Percentiles rank a stretch among this genome's conserved stretches.
Conservation (phyloP, 1,284 basidiomycete species). For the Ganoderma leucocontextum region DNA sequence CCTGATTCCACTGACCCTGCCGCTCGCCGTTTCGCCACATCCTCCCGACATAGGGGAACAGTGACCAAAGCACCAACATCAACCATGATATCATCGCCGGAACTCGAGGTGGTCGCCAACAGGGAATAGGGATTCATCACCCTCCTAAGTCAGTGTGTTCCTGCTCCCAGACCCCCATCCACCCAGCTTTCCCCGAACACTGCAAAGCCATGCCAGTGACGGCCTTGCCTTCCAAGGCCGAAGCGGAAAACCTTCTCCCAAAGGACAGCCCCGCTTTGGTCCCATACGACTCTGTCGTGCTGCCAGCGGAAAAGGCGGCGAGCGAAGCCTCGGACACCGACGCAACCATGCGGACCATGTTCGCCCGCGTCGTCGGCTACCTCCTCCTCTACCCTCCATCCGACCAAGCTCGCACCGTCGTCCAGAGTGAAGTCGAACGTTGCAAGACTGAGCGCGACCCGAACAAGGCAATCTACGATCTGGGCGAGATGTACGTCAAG, state of each 20-base stretch:
- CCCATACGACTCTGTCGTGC: neutral
- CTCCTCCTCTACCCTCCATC: neutral
- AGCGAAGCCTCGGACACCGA: neutral
- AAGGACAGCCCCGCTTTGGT: neutral
- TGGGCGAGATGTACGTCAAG: neutral
- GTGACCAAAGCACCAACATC: too few relatives aligned
- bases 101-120: too few relatives aligned
- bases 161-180: neutral
- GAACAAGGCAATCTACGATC: neutral
- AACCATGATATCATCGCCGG: too few relatives aligned
- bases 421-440: neutral
- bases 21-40: too few relatives aligned
- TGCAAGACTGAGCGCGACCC: neutral
- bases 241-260: neutral
- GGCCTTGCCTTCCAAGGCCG: neutral
- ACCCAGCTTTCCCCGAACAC: neutral
- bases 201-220: neutral
- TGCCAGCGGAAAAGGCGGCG: neutral
- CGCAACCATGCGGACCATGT: neutral
- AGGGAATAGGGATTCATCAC: too few relatives aligned
- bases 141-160: too few relatives aligned
- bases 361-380: neutral
- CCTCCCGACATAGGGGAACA: too few relatives aligned
- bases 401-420: neutral
- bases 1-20: too few relatives aligned